Conservation (phyloP, 1,139 yeast species). For the Pneumocystis oryctolagi region DNA sequence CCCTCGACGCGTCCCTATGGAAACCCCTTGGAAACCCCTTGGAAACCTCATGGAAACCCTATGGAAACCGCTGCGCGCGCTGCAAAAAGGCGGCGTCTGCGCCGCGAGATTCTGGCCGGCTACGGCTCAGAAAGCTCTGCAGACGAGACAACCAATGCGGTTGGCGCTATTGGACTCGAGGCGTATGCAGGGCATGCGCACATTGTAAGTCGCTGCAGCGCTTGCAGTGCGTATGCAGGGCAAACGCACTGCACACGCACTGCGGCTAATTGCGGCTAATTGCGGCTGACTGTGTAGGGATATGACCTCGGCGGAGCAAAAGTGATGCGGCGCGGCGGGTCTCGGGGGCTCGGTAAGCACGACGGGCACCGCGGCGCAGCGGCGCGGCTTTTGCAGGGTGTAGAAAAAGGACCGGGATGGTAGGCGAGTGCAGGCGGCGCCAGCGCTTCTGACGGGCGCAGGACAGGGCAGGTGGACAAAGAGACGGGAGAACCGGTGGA, state of each 20-base stretch:
- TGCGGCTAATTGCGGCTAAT: background rate
- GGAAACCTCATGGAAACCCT: too few species aligned
- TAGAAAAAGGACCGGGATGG: slow-evolving; percentile 94
- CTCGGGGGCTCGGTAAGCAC: too few species aligned
- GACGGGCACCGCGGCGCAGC: too few species aligned
- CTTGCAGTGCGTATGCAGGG: too few species aligned
- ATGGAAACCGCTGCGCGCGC: too few species aligned
- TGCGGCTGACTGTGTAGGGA: background rate
- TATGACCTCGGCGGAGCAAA: slow-evolving; percentile 94
- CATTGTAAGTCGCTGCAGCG: slow-evolving; percentile 36
- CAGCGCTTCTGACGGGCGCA: background rate
- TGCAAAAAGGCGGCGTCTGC: slow-evolving; percentile 34
- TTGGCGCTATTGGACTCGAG: slow-evolving; percentile 71
- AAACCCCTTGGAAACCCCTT: too few species aligned
- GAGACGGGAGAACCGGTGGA: slow-evolving; percentile 80
- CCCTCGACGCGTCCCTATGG: too few species aligned
- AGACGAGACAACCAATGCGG: slow-evolving; percentile 67
- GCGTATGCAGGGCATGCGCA: slow-evolving; percentile 89
- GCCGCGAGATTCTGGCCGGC: slow-evolving; percentile 81
- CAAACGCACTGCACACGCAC: too few species aligned
- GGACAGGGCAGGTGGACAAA: slow-evolving; percentile 79
- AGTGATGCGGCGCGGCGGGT: slow-evolving; percentile 97
- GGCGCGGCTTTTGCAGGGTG: slow-evolving; percentile 70
- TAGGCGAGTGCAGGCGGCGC: background rate
- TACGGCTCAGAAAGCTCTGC: slow-evolving; percentile 92